phyloP scores from a whole-genome alignment of 176 grass and related monocot genomes.

The Oryza australiensis region DNA sequence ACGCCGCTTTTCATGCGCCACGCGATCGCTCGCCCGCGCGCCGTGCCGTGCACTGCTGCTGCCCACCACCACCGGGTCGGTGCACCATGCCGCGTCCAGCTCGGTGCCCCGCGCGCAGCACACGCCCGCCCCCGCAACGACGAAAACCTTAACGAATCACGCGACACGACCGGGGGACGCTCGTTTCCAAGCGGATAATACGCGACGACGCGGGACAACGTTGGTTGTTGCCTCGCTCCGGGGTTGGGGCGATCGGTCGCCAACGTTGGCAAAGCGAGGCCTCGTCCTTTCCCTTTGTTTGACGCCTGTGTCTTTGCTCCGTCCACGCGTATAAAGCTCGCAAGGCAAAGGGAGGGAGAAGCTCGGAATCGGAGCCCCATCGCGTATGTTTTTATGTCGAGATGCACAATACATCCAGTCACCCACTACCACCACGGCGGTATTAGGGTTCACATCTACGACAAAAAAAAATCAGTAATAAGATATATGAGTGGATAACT shows the following conservation, averaged over 20 bases:
- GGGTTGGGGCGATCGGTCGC: not conserved
- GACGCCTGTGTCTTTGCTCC: not conserved
- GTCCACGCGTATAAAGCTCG: slow-evolving; percentile 30
- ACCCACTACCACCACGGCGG: not conserved
- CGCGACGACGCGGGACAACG: not conserved
- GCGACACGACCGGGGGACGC: not conserved
- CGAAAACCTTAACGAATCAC: slow-evolving; percentile 4
- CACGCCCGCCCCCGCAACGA: not conserved
- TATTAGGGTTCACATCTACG: not conserved
- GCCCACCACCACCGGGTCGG: not conserved
- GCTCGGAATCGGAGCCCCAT: not conserved
- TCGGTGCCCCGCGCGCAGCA: not conserved
- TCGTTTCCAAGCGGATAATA: slow-evolving; percentile 16
- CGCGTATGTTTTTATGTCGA: not conserved
- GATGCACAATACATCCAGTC: not conserved
- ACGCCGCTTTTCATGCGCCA: slow-evolving; percentile 34
- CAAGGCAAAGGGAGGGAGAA: not conserved
- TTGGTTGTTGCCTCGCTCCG: not conserved
- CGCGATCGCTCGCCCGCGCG: not conserved
- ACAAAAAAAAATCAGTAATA: not conserved
- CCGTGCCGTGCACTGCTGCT: not conserved
- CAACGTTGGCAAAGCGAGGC: slow-evolving; percentile 8
- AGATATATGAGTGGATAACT: not conserved
- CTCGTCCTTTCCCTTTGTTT: not conserved
- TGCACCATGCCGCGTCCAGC: not conserved